These are phyloP conservation scores for Aphanomyces euteiches DNA, from an alignment of 352 stramenopile genomes.

Conservation along the genomic window DNA sequence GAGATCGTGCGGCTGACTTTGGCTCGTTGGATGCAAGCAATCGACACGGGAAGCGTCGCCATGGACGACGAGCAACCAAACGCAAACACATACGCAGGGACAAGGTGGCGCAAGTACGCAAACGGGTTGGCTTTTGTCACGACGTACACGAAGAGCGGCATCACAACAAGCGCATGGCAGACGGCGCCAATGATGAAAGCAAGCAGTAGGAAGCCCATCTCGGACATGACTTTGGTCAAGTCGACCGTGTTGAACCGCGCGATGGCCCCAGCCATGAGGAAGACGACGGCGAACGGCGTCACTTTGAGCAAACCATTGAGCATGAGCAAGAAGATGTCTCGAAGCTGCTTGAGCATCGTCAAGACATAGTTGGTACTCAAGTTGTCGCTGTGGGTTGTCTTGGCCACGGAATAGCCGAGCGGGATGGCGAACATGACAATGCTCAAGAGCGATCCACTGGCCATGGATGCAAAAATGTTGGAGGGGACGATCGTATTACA, in stretches of 20 bases:
- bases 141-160: conserved; percentile 62
- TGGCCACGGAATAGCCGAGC: conserved; percentile 60
- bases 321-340: conserved; percentile 64
- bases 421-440: conserved; percentile 70
- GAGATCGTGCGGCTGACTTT: conserved; percentile 1
- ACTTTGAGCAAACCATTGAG: conserved; percentile 64
- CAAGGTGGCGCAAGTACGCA: conserved; percentile 59
- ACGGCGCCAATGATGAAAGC: conserved; percentile 38
- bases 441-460: conserved; percentile 51
- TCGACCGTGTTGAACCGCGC: conserved; percentile 31
- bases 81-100: conserved; percentile 60
- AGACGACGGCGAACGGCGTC: conserved; percentile 68
- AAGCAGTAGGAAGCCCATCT: conserved; percentile 51
- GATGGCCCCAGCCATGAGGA: conserved; percentile 65
- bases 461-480: conserved; percentile 62
- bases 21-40: conserved; percentile 58
- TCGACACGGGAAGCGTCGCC: conserved; percentile 58
- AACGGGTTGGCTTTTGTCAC: conserved; percentile 65
- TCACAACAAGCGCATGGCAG: conserved; percentile 53
- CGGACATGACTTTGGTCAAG: conserved; percentile 38
- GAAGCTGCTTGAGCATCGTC: conserved; percentile 51
- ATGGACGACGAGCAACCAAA: conserved; percentile 67
- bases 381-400: conserved; percentile 34
- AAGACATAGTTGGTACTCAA: conserved; percentile 46
- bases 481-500: conserved; percentile 52